Evolutionary conservation across 1,284 basidiomycete genomes (phyloP).

Genomic region (Ceratorhiza oryzae-sativae): DNA sequence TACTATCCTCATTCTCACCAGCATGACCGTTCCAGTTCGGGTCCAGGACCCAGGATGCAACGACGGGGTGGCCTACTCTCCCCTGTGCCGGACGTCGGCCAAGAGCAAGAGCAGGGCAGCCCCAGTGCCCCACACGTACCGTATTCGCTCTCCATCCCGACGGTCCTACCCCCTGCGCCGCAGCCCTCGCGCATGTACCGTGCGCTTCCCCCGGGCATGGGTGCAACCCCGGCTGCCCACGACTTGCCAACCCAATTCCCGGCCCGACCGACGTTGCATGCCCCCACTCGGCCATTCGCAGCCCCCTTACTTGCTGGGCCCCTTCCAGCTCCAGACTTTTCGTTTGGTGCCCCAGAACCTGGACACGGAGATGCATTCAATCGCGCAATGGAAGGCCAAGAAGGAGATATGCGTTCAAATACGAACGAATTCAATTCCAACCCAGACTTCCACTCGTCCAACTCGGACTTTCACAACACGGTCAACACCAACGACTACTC

Average conservation of each 20-base stretch:
- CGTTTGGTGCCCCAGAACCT: conserved; percentile 38
- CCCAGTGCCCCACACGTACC: neutral
- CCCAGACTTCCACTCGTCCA: conserved; percentile 1
- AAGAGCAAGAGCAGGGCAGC: conserved; percentile 18
- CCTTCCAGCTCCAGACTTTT: conserved; percentile 41
- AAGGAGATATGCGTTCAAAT: neutral
- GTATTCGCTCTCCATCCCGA: conserved; percentile 8
- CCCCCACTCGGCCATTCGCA: conserved; percentile 14
- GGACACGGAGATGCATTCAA: conserved; percentile 33
- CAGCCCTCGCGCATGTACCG: conserved; percentile 1
- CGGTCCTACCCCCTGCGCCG: conserved; percentile 13
- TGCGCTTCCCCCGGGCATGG: conserved; percentile 19
- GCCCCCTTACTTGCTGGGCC: conserved; percentile 38
- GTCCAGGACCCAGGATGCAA: conserved; percentile 22
- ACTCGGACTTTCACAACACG: neutral
- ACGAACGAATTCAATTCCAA: too few species aligned
- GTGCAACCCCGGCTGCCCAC: conserved; percentile 18
- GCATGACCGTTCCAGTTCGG: neutral
- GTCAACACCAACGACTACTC: neutral
- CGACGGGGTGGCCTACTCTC: conserved; percentile 12
- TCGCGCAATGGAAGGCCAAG: conserved; percentile 2
- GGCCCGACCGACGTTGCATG: conserved; percentile 5
- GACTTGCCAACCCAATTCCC: conserved; percentile 28
- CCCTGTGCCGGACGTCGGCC: conserved; percentile 29
- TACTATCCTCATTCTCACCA: neutral